Base-by-base conservation (phyloP, 306 rosid genomes). In the Argentina anserina region DNA sequence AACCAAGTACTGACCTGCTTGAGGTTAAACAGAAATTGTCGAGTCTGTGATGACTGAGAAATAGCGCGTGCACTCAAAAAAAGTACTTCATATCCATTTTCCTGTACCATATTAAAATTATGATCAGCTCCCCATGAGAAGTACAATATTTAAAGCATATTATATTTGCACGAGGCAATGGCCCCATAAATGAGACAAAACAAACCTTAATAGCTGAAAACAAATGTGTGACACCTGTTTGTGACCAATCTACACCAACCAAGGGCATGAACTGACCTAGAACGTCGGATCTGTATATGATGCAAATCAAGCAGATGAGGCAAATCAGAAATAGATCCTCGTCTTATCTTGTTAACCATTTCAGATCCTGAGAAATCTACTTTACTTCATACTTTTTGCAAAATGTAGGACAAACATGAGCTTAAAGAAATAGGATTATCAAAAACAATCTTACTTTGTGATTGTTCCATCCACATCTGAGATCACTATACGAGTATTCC, bases 261-360 rank as follows among this genome's bases (percentile, higher is more conserved):
- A 95, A 69, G 62, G 99, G 99, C 99, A 95, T 95, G 92, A 95
- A 90, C 84, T 95, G 99, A 70, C 97, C 99, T n/a, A 95, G 89
- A 84, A 95, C 97, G 75, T 95, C 97, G 46, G 99, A 95, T 75
- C 99, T 95, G 84, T 49, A 71, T 76, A 46, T 69, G 69, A 74
- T 70, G 72, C 69, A 69, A 81, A 23, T 50, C 69, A 61, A 56
- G 39, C 62, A 42, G 71, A 77, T 66, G 39, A 70, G 80, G 26
- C 62, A 66, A 49, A 47, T n/a, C 45, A 76, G 25, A 61, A 34
- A 31, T 59, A n/a, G 40, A 39, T 71, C 49, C 17, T 70, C 2
- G n/a, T 63, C 25, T 60, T 3, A 37, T 11, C 49, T 64, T 37
- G 47, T 64, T 21, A n/a, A 64, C 68, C 47, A 39, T 64, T 11